Evolutionary conservation across 2,329 filamentous ascomycete species (phyloP).

Genomic region (Aspergillus persii): DNA sequence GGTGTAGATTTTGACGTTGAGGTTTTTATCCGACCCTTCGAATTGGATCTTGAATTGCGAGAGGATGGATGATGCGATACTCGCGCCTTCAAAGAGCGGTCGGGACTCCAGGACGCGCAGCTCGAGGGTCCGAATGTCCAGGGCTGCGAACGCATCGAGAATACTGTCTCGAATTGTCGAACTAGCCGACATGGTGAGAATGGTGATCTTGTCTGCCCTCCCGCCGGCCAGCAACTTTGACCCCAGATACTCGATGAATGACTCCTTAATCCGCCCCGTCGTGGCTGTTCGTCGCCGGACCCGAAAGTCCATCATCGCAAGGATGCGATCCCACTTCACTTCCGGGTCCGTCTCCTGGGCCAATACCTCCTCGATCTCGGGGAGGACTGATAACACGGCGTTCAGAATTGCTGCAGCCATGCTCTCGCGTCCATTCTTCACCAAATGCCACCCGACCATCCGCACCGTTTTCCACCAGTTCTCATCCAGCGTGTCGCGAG

Average conservation of each 20-base stretch:
- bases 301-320: constrained; percentile 26
- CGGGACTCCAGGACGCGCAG: constrained; percentile 65
- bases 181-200: constrained; percentile 63
- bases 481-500: constrained; percentile 17
- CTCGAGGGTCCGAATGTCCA: constrained; percentile 44
- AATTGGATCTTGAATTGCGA: constrained; percentile 23
- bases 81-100: constrained; percentile 64
- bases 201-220: constrained; percentile 36
- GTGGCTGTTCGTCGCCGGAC: constrained; percentile 22
- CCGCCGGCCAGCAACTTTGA: constrained; percentile 10
- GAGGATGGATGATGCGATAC: constrained; percentile 47
- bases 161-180: constrained; percentile 58
- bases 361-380: constrained; percentile 25
- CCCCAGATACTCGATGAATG: constrained; percentile 27
- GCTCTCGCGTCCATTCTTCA: constrained; percentile 64
- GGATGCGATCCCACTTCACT: constrained; percentile 17
- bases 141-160: constrained; percentile 37
- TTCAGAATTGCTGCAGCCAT: constrained; percentile 62
- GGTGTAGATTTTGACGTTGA: constrained; percentile 54
- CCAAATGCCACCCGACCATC: constrained; percentile 61
- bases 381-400: constrained; percentile 25
- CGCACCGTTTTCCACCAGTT: constrained; percentile 58
- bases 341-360: constrained; percentile 9
- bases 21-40: constrained; percentile 15
- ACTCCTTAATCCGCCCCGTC: constrained; percentile 22